Evolutionary conservation across 1,284 basidiomycete species (phyloP).

Genomic region (Porodaedalea pini): DNA sequence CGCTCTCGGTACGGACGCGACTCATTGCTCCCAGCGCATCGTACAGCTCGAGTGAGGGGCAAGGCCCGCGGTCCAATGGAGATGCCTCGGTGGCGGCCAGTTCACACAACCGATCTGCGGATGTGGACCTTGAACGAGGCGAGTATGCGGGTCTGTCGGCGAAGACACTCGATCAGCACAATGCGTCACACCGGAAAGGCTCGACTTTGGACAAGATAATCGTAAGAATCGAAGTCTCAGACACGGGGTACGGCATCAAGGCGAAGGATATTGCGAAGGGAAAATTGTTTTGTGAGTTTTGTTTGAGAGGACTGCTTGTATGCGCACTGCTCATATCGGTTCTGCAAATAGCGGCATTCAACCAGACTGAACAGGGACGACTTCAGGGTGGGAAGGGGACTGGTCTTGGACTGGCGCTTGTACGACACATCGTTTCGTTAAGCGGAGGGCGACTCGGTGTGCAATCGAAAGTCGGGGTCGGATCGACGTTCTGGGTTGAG

Average conservation of each 20-base stretch:
- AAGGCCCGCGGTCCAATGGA: not conserved
- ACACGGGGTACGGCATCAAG: constrained; percentile 78
- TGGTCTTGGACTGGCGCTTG: constrained; percentile 82
- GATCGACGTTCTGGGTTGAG: constrained; percentile 80
- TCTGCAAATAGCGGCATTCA: constrained; percentile 54
- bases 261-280: constrained; percentile 68
- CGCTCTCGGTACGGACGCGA: constrained; percentile 55
- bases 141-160: constrained; percentile 35
- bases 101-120: not conserved
- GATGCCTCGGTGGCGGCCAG: not conserved
- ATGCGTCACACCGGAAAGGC: constrained; percentile 37
- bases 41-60: constrained; percentile 9
- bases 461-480: constrained; percentile 54
- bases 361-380: constrained; percentile 77
- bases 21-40: constrained; percentile 47
- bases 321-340: constrained; percentile 3
- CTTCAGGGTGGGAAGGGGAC: constrained; percentile 86
- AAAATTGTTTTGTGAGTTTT: constrained; percentile 68
- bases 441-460: constrained; percentile 79
- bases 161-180: constrained; percentile 48
- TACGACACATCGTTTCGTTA: constrained; percentile 86
- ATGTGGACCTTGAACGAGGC: constrained; percentile 13
- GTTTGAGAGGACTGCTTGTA: not conserved
- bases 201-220: constrained; percentile 55
- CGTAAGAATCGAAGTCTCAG: constrained; percentile 76